These are phyloP conservation scores for Caryocar brasiliense DNA, from an alignment of 441 rosid genomes.

Conservation along the genomic window DNA sequence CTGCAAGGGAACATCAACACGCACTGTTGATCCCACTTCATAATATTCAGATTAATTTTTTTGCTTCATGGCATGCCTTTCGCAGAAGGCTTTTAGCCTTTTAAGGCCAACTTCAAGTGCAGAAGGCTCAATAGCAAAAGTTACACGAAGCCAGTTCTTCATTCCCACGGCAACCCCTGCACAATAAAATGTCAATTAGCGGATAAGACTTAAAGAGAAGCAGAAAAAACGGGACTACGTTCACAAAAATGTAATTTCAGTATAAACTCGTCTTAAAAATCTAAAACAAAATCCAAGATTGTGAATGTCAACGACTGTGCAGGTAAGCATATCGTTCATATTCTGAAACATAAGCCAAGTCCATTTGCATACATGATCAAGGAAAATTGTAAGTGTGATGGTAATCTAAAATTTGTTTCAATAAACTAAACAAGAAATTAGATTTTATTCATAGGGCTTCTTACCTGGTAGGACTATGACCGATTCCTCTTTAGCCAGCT, in stretches of 20 bases:
- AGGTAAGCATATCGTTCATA: no score
- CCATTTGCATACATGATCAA: no score
- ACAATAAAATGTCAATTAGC: neutral
- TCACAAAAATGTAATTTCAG: no score
- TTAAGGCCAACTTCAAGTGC: conserved; percentile 45
- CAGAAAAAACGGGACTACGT: no score
- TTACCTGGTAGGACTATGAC: conserved; percentile 44
- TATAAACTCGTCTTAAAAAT: no score
- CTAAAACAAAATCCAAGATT: no score
- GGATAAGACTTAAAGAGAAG: no score
- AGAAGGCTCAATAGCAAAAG: conserved; percentile 45
- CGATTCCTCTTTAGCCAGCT: conserved; percentile 50
- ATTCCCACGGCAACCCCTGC: conserved; percentile 51
- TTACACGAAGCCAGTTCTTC: conserved; percentile 68
- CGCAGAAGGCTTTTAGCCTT: conserved; percentile 47
- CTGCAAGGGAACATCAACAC: neutral
- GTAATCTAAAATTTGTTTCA: no score
- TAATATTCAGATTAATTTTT: neutral
- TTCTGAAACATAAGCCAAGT: no score
- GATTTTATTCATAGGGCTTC: neutral
- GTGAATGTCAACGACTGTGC: no score
- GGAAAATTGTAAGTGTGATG: no score
- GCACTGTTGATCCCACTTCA: neutral
- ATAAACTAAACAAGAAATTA: no score
- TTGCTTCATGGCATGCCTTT: conserved; percentile 47